Conservation (phyloP, 2,329 filamentous ascomycete species). For the Septoria linicola region DNA sequence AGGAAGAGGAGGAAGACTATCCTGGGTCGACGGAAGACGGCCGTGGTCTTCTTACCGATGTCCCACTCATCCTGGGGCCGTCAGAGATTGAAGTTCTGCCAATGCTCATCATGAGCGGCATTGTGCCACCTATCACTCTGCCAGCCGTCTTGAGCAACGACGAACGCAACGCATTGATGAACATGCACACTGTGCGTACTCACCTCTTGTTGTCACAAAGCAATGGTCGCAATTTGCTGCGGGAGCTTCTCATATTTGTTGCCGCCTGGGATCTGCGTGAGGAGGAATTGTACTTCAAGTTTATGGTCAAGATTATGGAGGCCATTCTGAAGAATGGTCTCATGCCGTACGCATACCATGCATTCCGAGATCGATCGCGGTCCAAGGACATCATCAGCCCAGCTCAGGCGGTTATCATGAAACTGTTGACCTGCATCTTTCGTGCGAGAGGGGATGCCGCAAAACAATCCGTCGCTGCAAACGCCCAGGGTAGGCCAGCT, state of each 20-base stretch:
- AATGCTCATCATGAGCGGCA: slow-evolving; percentile 96
- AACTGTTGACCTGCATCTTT: slow-evolving; percentile 87
- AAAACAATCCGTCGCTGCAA: slow-evolving; percentile 28
- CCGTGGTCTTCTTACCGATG: slow-evolving; percentile 84
- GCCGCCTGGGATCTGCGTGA: slow-evolving; percentile 96
- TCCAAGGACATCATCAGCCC: slow-evolving; percentile 95
- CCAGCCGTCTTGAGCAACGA: slow-evolving; percentile 46
- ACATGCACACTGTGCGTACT: slow-evolving; percentile 85
- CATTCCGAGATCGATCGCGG: slow-evolving; percentile 67
- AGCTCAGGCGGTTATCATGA: slow-evolving; percentile 87
- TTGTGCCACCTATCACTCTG: slow-evolving; percentile 72
- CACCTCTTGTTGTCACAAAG: slow-evolving; percentile 87
- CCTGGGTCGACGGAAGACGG: slow-evolving; percentile 61
- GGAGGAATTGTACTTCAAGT: slow-evolving; percentile 90
- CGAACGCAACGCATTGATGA: slow-evolving; percentile 60
- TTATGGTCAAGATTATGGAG: slow-evolving; percentile 93
- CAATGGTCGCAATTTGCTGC: slow-evolving; percentile 81
- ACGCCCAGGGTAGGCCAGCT: slow-evolving; percentile 21
- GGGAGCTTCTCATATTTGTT: slow-evolving; percentile 92
- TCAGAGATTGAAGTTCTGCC: slow-evolving; percentile 94
- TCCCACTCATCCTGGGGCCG: slow-evolving; percentile 89
- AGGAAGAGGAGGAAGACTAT: slow-evolving; percentile 75
- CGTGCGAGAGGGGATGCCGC: slow-evolving; percentile 55
- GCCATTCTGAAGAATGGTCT: slow-evolving; percentile 85
- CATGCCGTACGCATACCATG: slow-evolving; percentile 88